Evolutionary conservation across 2,329 filamentous ascomycete species (phyloP).

Genomic region (Emmonsiellopsis sp.): DNA sequence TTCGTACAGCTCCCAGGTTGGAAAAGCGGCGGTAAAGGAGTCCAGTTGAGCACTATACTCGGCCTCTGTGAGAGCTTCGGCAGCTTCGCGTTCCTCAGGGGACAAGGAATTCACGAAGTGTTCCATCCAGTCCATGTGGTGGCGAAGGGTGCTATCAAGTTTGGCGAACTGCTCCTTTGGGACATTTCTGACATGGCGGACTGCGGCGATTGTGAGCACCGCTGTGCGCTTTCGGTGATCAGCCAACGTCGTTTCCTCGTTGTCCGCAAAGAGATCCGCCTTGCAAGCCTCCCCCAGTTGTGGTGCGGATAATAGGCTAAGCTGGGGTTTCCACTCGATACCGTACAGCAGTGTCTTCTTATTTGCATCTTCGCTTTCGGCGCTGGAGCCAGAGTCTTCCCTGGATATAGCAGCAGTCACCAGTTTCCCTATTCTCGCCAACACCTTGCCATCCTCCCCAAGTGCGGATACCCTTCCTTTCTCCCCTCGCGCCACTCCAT

Average conservation of each 20-base stretch:
- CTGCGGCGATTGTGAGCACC: neutral
- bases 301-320: constrained; percentile 24
- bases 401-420: constrained; percentile 20
- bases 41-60: constrained; percentile 20
- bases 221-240: neutral
- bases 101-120: constrained; percentile 17
- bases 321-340: constrained; percentile 32
- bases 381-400: neutral
- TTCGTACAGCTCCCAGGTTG: constrained; percentile 25
- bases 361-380: constrained; percentile 1
- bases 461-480: constrained; percentile 22
- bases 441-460: constrained; percentile 20
- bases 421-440: constrained; percentile 21
- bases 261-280: constrained; percentile 13
- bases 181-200: neutral
- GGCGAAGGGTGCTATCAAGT: constrained; percentile 3
- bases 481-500: constrained; percentile 11
- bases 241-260: constrained; percentile 12
- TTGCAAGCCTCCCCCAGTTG: constrained; percentile 19
- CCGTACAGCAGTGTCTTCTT: constrained; percentile 25
- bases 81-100: constrained; percentile 8
- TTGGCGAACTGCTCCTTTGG: neutral
- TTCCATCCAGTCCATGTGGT: constrained; percentile 26
- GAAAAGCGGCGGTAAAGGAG: constrained; percentile 19
- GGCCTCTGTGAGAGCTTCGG: constrained; percentile 14